Evolutionary conservation across 768 basidiomycete species (phyloP), one percentile per base, ranked within the genome.

Genomic region (Tremella mesenterica): DNA sequence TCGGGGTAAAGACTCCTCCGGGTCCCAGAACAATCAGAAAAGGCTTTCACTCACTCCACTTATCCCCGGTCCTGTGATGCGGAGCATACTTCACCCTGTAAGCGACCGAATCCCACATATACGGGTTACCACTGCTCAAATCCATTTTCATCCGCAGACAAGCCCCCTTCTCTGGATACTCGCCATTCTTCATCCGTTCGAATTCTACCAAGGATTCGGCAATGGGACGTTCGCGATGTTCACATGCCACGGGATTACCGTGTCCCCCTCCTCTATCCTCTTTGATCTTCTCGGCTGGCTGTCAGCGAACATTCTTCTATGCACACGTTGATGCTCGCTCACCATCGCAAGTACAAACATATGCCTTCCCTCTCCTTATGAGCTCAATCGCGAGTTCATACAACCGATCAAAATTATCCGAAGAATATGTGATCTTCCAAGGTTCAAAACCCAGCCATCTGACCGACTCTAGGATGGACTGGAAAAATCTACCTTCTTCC

Each of bases 31-130:
- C n/a, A n/a, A n/a, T n/a, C n/a, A n/a, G n/a, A n/a, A n/a, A n/a
- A n/a, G n/a, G n/a, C n/a, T n/a, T n/a, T n/a, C 23, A 72, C 70
- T 67, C 60, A 69, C 81, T 87, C 95, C 95, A 99, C 67, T 85
- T 86, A 71, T 85, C 83, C 9, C 83, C 82, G 0, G 95, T 97
- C 21, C 95, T 82, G 67, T 97, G 93, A 73, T 99, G 95, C 27
- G 86, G 83, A 1, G 88, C 81, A 47, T 86, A 81, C 49, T 96
- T 79, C 14, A 97, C 88, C 25, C 95, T 85, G 71, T 97, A 99
- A 6, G 93, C 93, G 30, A 95, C 87, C 50, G 95, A 75, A 75
- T 99, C 95, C 95, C 95, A 99, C 95, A 99, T 96, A 75, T 91
- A 90, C 10, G 93, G 93, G 73, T 97, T 99, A 12, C 86, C 85